These are phyloP conservation scores for Neurospora sublineolata DNA, from an alignment of 495 filamentous ascomycete species.

Conservation along the genomic window DNA sequence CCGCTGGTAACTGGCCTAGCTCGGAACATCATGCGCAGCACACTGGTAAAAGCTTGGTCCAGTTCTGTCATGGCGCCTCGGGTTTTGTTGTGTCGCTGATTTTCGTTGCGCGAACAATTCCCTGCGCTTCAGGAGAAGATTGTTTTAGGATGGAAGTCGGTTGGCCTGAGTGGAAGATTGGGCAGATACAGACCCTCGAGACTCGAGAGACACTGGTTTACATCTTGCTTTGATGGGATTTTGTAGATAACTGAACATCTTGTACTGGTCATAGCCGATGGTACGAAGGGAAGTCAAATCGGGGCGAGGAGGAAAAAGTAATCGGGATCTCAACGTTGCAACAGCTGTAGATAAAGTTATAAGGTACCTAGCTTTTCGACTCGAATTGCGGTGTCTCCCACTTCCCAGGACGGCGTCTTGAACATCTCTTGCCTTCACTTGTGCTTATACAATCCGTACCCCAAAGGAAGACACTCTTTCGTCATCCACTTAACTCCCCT, in stretches of 20 bases:
- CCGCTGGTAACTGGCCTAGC: constrained; percentile 35
- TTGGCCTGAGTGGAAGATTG: background rate
- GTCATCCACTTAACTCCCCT: background rate
- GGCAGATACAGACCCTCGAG: background rate
- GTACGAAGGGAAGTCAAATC: too few relatives aligned
- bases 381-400: background rate
- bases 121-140: constrained; percentile 36
- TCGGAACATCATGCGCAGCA: constrained; percentile 4
- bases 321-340: too few relatives aligned
- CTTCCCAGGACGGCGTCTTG: background rate
- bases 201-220: background rate
- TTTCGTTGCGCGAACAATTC: constrained; percentile 37
- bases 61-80: constrained; percentile 57
- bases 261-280: too few relatives aligned
- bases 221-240: background rate
- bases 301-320: too few relatives aligned
- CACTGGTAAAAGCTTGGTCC: constrained; percentile 36
- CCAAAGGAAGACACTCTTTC: background rate
- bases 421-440: background rate
- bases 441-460: background rate
- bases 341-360: too few relatives aligned
- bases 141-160: background rate
- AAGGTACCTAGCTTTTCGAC: too few relatives aligned
- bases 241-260: background rate
- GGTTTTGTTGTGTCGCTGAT: constrained; percentile 44